phyloP scores from a whole-genome alignment of 352 stramenopile species.

The Globisporangium emineosum region DNA sequence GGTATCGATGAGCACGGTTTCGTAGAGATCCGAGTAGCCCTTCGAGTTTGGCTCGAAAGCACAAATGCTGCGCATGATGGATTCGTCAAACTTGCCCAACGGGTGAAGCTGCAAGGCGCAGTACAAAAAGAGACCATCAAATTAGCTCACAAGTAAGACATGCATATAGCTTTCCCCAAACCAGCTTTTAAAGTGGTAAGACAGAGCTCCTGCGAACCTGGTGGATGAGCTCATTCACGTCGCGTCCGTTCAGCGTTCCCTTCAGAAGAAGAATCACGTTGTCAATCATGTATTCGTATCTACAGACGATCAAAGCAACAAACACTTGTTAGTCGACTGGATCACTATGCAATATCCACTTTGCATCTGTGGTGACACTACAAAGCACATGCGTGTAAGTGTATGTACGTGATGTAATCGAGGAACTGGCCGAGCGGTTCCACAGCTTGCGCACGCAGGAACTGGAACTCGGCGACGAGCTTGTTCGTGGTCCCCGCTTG shows the following conservation, averaged over 20 bases:
- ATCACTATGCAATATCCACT: neutral
- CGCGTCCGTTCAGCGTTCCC: constrained; percentile 94
- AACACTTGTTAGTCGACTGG: neutral
- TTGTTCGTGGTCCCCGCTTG: constrained; percentile 87
- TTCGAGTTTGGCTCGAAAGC: constrained; percentile 97
- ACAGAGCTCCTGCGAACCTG: too few species aligned
- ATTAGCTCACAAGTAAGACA: constrained; percentile 1
- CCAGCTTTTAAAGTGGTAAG: neutral
- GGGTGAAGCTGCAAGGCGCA: constrained; percentile 90
- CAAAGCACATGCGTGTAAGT: neutral
- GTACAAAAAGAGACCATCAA: neutral
- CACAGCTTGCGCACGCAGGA: constrained; percentile 94
- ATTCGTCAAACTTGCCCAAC: constrained; percentile 98
- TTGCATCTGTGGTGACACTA: neutral
- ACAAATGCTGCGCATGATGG: constrained; percentile 98
- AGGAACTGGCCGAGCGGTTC: constrained; percentile 96
- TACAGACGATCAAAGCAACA: constrained; percentile 26
- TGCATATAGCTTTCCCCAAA: neutral
- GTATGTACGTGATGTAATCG: constrained; percentile 96
- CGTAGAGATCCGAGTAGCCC: constrained; percentile 98
- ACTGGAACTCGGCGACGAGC: constrained; percentile 95
- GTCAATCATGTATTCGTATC: constrained; percentile 99
- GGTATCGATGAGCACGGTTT: constrained; percentile 99
- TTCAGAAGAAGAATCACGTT: constrained; percentile 99
- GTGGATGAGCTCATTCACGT: constrained; percentile 97